phyloP scores from a whole-genome alignment of 1,139 yeast species.

The Hemisphaericaspora subhashii region DNA sequence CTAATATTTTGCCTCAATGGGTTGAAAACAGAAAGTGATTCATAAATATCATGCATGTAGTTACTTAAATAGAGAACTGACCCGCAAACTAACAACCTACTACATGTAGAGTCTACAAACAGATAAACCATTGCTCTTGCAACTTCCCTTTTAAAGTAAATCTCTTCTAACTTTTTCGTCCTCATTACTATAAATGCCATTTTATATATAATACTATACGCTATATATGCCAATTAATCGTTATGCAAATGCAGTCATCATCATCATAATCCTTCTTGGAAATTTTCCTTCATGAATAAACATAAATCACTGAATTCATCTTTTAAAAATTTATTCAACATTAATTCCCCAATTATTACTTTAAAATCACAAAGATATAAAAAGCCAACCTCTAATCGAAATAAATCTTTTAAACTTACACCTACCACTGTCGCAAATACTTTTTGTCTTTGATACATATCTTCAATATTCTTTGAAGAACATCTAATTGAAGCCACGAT shows the following conservation, averaged over 20 bases:
- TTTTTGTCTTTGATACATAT: conserved; percentile 44
- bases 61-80: too few species aligned
- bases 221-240: too few species aligned
- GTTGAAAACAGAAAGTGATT: too few species aligned
- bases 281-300: conserved; percentile 14
- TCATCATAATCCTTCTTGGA: background rate
- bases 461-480: conserved; percentile 45
- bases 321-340: conserved; percentile 33
- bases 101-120: too few species aligned
- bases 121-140: too few species aligned
- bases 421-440: conserved; percentile 49
- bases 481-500: conserved; percentile 45
- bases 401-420: conserved; percentile 37
- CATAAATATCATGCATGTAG: too few species aligned
- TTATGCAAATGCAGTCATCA: background rate
- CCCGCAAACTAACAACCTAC: too few species aligned
- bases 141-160: too few species aligned
- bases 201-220: too few species aligned
- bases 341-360: conserved; percentile 36
- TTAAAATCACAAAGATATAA: conserved; percentile 43
- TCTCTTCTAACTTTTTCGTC: too few species aligned
- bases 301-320: conserved; percentile 30
- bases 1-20: too few species aligned
- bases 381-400: conserved; percentile 42
- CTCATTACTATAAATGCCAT: too few species aligned